Evolutionary conservation across 2,329 filamentous ascomycete genomes (phyloP).

Genomic region (Neurospora sp.): DNA sequence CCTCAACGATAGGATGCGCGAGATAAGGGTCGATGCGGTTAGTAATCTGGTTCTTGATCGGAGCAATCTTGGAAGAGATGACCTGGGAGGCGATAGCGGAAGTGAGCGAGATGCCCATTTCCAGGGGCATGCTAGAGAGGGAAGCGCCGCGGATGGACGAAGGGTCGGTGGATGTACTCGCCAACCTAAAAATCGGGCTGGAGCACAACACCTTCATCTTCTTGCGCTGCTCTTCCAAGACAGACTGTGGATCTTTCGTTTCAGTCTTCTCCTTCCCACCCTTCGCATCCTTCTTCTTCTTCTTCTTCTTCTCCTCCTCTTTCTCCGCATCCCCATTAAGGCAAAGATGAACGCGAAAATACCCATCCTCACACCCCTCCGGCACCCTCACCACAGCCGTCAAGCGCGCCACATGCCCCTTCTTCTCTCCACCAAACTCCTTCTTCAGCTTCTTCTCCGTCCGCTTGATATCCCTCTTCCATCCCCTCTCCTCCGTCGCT

Average conservation of each 20-base stretch:
- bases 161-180: constrained; percentile 49
- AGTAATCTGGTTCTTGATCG: constrained; percentile 33
- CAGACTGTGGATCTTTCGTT: constrained; percentile 7
- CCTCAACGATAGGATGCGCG: constrained; percentile 26
- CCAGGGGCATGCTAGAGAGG: constrained; percentile 52
- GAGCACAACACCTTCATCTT: constrained; percentile 51
- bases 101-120: constrained; percentile 39
- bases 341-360: constrained; percentile 58
- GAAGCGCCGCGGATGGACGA: constrained; percentile 55
- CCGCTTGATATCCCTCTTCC: constrained; percentile 57
- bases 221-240: constrained; percentile 5
- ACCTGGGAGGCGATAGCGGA: constrained; percentile 41
- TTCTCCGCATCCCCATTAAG: constrained; percentile 25
- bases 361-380: constrained; percentile 52
- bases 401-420: constrained; percentile 45
- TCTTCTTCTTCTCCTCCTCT: constrained; percentile 1
- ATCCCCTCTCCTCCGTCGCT: constrained; percentile 41
- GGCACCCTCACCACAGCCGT: constrained; percentile 58
- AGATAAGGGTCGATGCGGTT: constrained; percentile 28
- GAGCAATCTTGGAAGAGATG: constrained; percentile 32
- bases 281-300: background rate
- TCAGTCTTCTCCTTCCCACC: background rate
- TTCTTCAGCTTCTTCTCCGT: constrained; percentile 47
- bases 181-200: constrained; percentile 59
- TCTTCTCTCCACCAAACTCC: constrained; percentile 31